Evolutionary conservation across 495 filamentous ascomycete species (phyloP).

Genomic region (Penicillium crystallinum): DNA sequence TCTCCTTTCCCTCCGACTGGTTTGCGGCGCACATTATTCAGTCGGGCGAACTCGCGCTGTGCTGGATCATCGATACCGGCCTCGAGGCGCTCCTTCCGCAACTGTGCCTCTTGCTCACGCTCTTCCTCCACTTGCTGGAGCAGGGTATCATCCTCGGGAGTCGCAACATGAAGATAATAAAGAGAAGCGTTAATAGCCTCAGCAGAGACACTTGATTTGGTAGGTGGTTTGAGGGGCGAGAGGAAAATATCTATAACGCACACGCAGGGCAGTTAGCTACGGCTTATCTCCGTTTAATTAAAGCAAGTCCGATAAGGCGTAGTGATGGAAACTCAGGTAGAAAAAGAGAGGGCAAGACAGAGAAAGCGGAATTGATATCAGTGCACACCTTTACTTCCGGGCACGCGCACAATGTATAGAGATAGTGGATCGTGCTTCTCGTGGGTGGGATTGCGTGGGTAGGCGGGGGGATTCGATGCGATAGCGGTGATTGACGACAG

Average conservation of each 20-base stretch:
- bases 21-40: slow-evolving; percentile 43
- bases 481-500: slow-evolving; percentile 72
- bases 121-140: slow-evolving; percentile 43
- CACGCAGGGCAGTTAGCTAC: slow-evolving; percentile 10
- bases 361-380: background rate
- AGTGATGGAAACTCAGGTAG: background rate
- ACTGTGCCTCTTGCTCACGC: slow-evolving; percentile 40
- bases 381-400: slow-evolving; percentile 73
- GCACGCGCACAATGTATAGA: slow-evolving; percentile 88
- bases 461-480: slow-evolving; percentile 80
- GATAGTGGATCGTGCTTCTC: slow-evolving; percentile 60
- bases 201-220: slow-evolving; percentile 74
- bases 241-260: slow-evolving; percentile 73
- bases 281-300: slow-evolving; percentile 10
- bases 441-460: slow-evolving; percentile 69
- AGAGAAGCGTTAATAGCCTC: slow-evolving; percentile 83
- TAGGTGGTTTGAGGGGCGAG: slow-evolving; percentile 80
- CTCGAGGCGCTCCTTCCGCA: slow-evolving; percentile 35
- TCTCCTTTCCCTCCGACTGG: slow-evolving; percentile 27
- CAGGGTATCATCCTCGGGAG: slow-evolving; percentile 52
- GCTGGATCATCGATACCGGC: slow-evolving; percentile 19
- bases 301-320: slow-evolving; percentile 1
- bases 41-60: slow-evolving; percentile 27
- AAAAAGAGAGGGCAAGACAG: background rate
- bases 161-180: slow-evolving; percentile 83